phyloP scores from a whole-genome alignment of 495 filamentous ascomycete species.

The Penicillium canescens region DNA sequence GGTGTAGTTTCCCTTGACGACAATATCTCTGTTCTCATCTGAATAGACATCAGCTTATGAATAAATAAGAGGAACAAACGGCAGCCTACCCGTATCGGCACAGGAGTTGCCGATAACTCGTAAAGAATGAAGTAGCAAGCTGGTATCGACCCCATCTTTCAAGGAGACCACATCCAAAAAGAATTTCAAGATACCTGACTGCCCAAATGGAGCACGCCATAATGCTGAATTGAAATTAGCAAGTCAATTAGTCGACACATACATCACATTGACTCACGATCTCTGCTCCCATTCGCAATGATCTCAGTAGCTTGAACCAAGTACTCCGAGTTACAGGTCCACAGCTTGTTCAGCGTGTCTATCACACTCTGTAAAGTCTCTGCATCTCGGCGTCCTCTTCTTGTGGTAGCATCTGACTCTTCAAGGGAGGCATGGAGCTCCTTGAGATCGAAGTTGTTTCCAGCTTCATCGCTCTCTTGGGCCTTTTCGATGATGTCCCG shows the following conservation, averaged over 20 bases:
- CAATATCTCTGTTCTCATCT: slow-evolving; percentile 74
- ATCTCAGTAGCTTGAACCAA: slow-evolving; percentile 56
- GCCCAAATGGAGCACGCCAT: slow-evolving; percentile 65
- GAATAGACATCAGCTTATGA: slow-evolving; percentile 10
- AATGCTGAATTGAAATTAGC: slow-evolving; percentile 42
- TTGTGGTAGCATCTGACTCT: slow-evolving; percentile 23
- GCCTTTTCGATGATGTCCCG: slow-evolving; percentile 24
- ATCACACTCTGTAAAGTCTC: slow-evolving; percentile 26
- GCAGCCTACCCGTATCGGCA: slow-evolving; percentile 67
- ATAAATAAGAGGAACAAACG: not conserved
- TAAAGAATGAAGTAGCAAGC: slow-evolving; percentile 55
- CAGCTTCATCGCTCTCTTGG: slow-evolving; percentile 12
- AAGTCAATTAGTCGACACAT: slow-evolving; percentile 1
- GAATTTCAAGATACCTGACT: slow-evolving; percentile 66
- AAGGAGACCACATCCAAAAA: slow-evolving; percentile 57
- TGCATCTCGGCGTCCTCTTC: slow-evolving; percentile 18
- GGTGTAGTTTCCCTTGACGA: slow-evolving; percentile 60
- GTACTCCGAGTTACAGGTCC: slow-evolving; percentile 37
- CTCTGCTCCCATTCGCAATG: slow-evolving; percentile 66
- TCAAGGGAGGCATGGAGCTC: slow-evolving; percentile 30
- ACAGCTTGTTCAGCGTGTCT: slow-evolving; percentile 34
- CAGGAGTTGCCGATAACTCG: slow-evolving; percentile 79
- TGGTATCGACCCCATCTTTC: slow-evolving; percentile 30
- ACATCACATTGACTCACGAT: slow-evolving; percentile 52
- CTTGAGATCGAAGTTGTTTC: slow-evolving; percentile 20